Percentiles rank a stretch among this genome's conserved stretches.
Evolutionary conservation across 2,329 filamentous ascomycete species (phyloP).

Genomic region (Phyllosticta paracitricarpa): DNA sequence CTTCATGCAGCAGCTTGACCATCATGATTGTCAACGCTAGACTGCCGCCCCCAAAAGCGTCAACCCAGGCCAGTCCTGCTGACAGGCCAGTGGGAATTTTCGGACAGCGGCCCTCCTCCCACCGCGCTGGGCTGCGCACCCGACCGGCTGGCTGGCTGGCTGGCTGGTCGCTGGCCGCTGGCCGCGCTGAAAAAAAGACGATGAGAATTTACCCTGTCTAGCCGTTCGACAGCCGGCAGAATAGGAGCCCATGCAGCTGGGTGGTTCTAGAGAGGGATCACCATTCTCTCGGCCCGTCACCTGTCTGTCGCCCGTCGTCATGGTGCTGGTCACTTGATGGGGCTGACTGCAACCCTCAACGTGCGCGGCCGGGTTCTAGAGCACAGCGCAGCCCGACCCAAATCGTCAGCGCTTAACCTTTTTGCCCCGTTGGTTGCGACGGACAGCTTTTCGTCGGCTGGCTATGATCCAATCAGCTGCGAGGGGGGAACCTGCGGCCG

Average conservation of each 20-base stretch:
- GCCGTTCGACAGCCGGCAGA: neutral
- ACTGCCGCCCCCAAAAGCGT: neutral
- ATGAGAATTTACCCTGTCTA: neutral
- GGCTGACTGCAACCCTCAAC: neutral
- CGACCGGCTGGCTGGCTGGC: neutral
- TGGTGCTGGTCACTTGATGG: neutral
- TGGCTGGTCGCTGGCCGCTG: neutral
- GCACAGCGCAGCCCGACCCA: neutral
- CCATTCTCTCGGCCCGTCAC: neutral
- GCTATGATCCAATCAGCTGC: neutral
- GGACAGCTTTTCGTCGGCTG: neutral
- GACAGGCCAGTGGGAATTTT: neutral
- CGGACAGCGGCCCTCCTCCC: neutral
- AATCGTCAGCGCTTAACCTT: neutral
- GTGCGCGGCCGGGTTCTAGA: neutral
- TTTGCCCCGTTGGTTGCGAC: neutral
- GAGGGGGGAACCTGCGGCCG: too few species aligned
- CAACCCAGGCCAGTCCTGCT: neutral
- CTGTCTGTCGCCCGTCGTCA: neutral
- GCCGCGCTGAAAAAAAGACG: neutral
- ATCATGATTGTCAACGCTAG: neutral
- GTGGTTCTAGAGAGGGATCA: neutral
- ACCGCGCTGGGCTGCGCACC: neutral
- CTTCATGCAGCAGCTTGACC: neutral
- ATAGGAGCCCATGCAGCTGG: neutral